These are phyloP conservation scores for Suillus clintonianus DNA, from an alignment of 768 basidiomycete genomes.

Conservation along the genomic window DNA sequence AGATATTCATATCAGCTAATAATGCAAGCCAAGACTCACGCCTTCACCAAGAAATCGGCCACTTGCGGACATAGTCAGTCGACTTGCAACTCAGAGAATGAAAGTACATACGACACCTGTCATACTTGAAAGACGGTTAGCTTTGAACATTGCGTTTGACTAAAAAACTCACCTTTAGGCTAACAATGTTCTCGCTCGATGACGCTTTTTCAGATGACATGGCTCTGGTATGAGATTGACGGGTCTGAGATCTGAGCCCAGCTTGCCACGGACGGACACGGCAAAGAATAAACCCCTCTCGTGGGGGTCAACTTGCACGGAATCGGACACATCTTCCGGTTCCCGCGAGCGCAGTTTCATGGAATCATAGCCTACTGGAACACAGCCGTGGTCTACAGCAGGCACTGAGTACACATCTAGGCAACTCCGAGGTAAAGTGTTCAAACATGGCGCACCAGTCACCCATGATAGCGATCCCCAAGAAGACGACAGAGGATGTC, in stretches of 20 bases:
- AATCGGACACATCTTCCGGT: background rate
- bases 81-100: constrained; percentile 21
- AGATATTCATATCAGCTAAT: constrained; percentile 6
- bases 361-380: background rate
- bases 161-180: constrained; percentile 69
- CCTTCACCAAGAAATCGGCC: constrained; percentile 84
- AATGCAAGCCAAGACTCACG: constrained; percentile 49
- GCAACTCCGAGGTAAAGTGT: background rate
- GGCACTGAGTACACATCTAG: background rate
- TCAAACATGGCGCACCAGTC: constrained; percentile 70
- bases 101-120: constrained; percentile 73
- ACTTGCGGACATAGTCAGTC: constrained; percentile 38
- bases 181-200: constrained; percentile 88
- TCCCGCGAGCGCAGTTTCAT: constrained; percentile 9
- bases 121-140: constrained; percentile 53
- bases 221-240: constrained; percentile 16
- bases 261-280: background rate
- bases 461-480: constrained; percentile 89
- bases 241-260: background rate
- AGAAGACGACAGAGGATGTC: constrained; percentile 93
- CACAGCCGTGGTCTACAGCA: background rate
- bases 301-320: background rate
- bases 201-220: constrained; percentile 57
- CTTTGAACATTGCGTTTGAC: background rate
- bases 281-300: background rate